Conservation (phyloP, 257 asterid species). For the Solanum tacnaense region DNA sequence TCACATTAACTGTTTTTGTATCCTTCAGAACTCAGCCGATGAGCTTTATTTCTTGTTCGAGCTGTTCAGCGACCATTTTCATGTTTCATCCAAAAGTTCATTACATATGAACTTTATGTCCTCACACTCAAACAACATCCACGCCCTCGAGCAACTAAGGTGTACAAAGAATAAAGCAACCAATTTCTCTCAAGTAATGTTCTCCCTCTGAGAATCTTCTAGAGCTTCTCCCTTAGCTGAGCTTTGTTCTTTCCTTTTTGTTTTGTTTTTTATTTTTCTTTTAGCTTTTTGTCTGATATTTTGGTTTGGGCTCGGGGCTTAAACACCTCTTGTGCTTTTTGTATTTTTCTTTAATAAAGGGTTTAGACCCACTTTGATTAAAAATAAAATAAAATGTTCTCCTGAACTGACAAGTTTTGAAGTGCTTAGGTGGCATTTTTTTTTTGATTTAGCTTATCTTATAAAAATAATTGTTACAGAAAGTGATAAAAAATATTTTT, state of each 20-base stretch:
- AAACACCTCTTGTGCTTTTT: not conserved
- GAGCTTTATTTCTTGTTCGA: slow-evolving; percentile 82
- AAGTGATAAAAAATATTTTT: not conserved
- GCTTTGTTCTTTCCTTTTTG: not conserved
- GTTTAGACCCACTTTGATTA: not conserved
- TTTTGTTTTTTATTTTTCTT: not conserved
- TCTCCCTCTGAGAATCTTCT: not conserved
- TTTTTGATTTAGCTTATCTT: not conserved
- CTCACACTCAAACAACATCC: slow-evolving; percentile 75
- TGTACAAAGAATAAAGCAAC: slow-evolving; percentile 57
- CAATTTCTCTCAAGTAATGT: slow-evolving; percentile 69
- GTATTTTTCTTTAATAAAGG: not conserved
- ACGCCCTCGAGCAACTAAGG: slow-evolving; percentile 71
- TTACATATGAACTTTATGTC: slow-evolving; percentile 65
- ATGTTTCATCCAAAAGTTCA: slow-evolving; percentile 63
- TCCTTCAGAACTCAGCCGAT: slow-evolving; percentile 77
- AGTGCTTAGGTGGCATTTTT: not conserved
- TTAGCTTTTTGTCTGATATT: not conserved
- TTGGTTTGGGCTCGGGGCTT: not conserved
- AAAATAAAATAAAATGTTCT: not conserved
- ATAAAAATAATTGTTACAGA: not conserved
- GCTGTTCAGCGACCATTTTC: slow-evolving; percentile 75
- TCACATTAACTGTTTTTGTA: not conserved
- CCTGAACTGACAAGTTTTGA: not conserved
- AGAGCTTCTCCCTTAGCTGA: not conserved